A percentile compares a stretch with the other conserved stretches of the same genome.
These are phyloP conservation scores for Aspergillus pseudotamarii DNA, from an alignment of 2,329 filamentous ascomycete species.

Conservation along the genomic window DNA sequence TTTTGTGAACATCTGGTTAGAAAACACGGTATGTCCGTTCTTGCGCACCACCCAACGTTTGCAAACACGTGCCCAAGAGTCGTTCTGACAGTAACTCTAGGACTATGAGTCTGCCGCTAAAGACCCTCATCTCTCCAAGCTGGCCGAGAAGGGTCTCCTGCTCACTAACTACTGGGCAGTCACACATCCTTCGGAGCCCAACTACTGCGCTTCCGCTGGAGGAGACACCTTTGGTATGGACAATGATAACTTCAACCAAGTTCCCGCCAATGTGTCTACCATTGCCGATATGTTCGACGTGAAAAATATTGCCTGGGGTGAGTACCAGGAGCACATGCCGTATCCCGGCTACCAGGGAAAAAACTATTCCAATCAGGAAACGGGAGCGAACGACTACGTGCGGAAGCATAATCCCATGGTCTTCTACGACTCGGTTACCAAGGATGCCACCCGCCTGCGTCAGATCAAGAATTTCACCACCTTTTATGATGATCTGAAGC, in stretches of 20 bases:
- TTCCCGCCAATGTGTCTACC: constrained; percentile 65
- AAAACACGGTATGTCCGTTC: constrained; percentile 65
- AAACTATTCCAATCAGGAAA: constrained; percentile 56
- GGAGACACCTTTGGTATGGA: constrained; percentile 75
- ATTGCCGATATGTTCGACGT: constrained; percentile 70
- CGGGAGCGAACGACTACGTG: constrained; percentile 72
- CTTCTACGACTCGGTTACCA: constrained; percentile 66
- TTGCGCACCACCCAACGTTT: neutral
- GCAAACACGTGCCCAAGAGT: too few relatives aligned
- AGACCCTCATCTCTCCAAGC: constrained; percentile 50
- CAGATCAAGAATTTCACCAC: constrained; percentile 73
- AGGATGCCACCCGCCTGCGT: constrained; percentile 60
- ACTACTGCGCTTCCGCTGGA: constrained; percentile 69
- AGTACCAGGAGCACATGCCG: constrained; percentile 79
- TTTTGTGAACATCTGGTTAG: constrained; percentile 73
- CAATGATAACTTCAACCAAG: constrained; percentile 65
- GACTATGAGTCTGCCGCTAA: constrained; percentile 65
- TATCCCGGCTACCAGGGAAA: constrained; percentile 72
- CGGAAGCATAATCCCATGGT: constrained; percentile 77
- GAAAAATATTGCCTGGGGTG: constrained; percentile 66
- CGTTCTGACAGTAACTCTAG: constrained; percentile 17
- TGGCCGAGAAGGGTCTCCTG: constrained; percentile 57
- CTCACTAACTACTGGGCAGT: constrained; percentile 63
- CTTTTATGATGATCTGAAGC: constrained; percentile 69
- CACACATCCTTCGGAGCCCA: constrained; percentile 75